A percentile compares a stretch with the other conserved stretches of the same genome.
Evolutionary conservation across 2,329 filamentous ascomycete genomes (phyloP).

Genomic region (Colletotrichum sp.): DNA sequence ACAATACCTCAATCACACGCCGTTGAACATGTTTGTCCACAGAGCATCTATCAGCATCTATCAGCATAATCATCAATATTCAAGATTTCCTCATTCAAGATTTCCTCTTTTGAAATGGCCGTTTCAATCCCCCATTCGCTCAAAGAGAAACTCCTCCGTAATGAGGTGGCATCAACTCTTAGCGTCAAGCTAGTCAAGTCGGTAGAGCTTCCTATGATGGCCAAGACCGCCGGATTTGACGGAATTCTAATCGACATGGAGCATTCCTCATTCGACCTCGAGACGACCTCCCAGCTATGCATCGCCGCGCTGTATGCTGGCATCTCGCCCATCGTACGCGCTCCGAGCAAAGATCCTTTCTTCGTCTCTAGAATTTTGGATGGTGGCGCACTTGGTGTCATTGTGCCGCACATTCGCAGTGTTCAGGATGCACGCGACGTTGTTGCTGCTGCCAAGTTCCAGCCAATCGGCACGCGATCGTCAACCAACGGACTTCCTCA

Average conservation of each 20-base stretch:
- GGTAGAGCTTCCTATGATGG: constrained; percentile 41
- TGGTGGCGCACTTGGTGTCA: constrained; percentile 43
- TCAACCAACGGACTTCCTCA: constrained; percentile 40
- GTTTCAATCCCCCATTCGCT: constrained; percentile 26
- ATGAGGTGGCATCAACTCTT: constrained; percentile 29
- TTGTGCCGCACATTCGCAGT: constrained; percentile 44
- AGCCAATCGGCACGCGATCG: constrained; percentile 38
- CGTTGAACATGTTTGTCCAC: background rate
- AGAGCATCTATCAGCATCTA: background rate
- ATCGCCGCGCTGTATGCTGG: constrained; percentile 42
- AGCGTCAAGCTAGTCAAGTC: constrained; percentile 36
- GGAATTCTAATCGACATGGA: constrained; percentile 51
- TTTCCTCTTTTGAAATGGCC: constrained; percentile 21
- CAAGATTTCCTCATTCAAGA: too few species aligned
- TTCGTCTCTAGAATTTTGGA: constrained; percentile 43
- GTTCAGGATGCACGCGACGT: constrained; percentile 40
- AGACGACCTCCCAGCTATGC: constrained; percentile 38
- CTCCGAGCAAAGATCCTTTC: constrained; percentile 41
- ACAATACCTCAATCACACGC: background rate
- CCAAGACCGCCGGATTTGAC: constrained; percentile 44
- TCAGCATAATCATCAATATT: background rate
- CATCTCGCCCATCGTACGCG: constrained; percentile 45
- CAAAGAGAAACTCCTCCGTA: constrained; percentile 29
- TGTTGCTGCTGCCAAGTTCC: constrained; percentile 41
- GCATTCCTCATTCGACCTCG: constrained; percentile 43